Evolutionary conservation across 108 stramenopile species (phyloP).

Genomic region (Stephanodiscus triporus): DNA sequence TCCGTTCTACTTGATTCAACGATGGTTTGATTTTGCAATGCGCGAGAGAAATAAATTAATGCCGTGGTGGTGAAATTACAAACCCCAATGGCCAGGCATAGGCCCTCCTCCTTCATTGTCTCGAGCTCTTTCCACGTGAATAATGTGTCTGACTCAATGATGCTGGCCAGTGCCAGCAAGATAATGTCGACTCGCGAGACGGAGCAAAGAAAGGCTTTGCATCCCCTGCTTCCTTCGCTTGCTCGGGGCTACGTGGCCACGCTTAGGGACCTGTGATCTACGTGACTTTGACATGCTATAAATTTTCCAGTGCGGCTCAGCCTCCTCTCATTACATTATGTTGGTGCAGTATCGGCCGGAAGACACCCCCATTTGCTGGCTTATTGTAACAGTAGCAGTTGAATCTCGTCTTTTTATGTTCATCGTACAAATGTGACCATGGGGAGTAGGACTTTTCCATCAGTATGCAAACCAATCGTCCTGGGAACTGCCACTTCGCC

Average conservation of each 20-base stretch:
- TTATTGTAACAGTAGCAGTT: slow-evolving; percentile 39
- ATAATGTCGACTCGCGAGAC: slow-evolving; percentile 59
- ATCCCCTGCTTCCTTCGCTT: slow-evolving; percentile 63
- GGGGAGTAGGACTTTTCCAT: slow-evolving; percentile 42
- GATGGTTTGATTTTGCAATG: slow-evolving; percentile 56
- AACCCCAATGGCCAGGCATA: slow-evolving; percentile 68
- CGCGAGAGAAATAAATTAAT: slow-evolving; percentile 54
- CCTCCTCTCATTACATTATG: slow-evolving; percentile 81
- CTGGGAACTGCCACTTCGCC: slow-evolving; percentile 1
- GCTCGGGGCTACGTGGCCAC: slow-evolving; percentile 51
- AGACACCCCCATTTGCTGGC: slow-evolving; percentile 48
- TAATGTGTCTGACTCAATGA: slow-evolving; percentile 58
- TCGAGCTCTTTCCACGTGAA: slow-evolving; percentile 82
- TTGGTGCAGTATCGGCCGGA: slow-evolving; percentile 84
- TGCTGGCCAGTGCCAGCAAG: slow-evolving; percentile 88
- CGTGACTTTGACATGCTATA: slow-evolving; percentile 33
- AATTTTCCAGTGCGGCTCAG: slow-evolving; percentile 47
- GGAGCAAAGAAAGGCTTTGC: slow-evolving; percentile 48
- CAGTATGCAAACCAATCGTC: slow-evolving; percentile 20
- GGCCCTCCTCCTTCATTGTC: slow-evolving; percentile 51
- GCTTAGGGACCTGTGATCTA: slow-evolving; percentile 85
- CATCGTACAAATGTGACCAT: slow-evolving; percentile 69
- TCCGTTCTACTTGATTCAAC: slow-evolving; percentile 86
- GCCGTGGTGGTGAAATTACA: slow-evolving; percentile 72
- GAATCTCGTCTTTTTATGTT: slow-evolving; percentile 50